Base-by-base conservation (phyloP, 73 alveolate genomes). In the Strombidium stylifer region DNA sequence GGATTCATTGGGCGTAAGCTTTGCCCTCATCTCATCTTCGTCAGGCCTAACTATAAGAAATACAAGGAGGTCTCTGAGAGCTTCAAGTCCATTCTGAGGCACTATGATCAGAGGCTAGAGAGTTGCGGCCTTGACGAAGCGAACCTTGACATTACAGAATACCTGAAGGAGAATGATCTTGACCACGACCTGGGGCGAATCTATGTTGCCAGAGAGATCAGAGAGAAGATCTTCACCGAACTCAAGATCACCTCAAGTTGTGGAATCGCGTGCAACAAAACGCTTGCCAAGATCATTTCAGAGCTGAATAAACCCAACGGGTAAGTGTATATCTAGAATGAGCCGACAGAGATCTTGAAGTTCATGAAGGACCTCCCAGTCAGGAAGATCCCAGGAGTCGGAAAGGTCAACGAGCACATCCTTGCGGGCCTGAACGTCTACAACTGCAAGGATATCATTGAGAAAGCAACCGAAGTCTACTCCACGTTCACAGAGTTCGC, bases 311-410 rank as follows among this genome's bases (percentile, higher is more conserved):
- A 84, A 50, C 97, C 97, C 5, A 73, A 73, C 46, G 86, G 86
- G 25, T 32, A 26, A 27, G 60, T 78, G 6, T 73, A 71, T 31
- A 5, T 71, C 12, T 24, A 36, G 1, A 34, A 20, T 30, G 59
- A 60, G 12, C 45, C 24, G 3, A 51, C n/a, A 4, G 46, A 40
- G 16, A 73, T 73, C 15, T 31, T 78, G 30, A 73, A 59, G 26
- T 90, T 79, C 52, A 66, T 93, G 87, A 84, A 44, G 60, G 73
- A 79, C 34, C 57, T 91, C 49, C 92, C 96, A 0, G 81, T 87
- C 18, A 76, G 98, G 45, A 93, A 93, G 65, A 54, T 93, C 16
- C 97, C 98, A 6, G 97, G 97, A 15, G 69, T 91, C 23, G 98
- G 98, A 12, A 91, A 83, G 69, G 91, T 81, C 19, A 73, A 69